These are phyloP conservation scores for Saturnispora quitensis DNA, from an alignment of 805 yeast species.

Conservation along the genomic window DNA sequence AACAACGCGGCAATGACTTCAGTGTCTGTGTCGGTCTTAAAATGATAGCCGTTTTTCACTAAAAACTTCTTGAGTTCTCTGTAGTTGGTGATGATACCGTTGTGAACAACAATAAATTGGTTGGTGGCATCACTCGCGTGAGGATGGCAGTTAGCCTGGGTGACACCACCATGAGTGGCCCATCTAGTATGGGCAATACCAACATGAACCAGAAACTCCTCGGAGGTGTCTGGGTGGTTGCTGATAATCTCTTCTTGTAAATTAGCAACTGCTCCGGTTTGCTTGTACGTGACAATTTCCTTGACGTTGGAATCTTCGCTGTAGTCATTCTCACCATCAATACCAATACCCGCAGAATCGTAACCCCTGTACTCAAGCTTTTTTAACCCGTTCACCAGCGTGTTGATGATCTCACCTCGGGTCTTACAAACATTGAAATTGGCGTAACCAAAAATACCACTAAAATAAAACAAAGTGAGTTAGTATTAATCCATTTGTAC, in stretches of 20 bases:
- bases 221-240: conserved; percentile 45
- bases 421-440: conserved; percentile 88
- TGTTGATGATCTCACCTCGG: conserved; percentile 87
- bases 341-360: conserved; percentile 94
- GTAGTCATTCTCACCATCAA: conserved; percentile 68
- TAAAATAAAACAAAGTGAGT: not conserved
- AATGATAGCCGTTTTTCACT: conserved; percentile 65
- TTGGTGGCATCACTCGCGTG: conserved; percentile 77
- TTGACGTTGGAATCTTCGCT: conserved; percentile 32
- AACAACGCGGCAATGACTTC: conserved; percentile 95
- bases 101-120: conserved; percentile 90
- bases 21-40: conserved; percentile 93
- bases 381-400: conserved; percentile 73
- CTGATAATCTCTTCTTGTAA: conserved; percentile 56
- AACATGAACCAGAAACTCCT: conserved; percentile 71
- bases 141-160: conserved; percentile 84
- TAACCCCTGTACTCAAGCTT: conserved; percentile 97
- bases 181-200: conserved; percentile 99
- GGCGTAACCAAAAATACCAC: conserved; percentile 98
- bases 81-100: conserved; percentile 96
- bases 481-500: not conserved
- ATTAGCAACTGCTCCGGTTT: conserved; percentile 84
- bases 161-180: conserved; percentile 99
- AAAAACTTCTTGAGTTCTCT: conserved; percentile 82
- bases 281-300: conserved; percentile 66